Base-by-base conservation (phyloP, 371 early-diverging fungal genomes). In the Rhizopus stolonifer region DNA sequence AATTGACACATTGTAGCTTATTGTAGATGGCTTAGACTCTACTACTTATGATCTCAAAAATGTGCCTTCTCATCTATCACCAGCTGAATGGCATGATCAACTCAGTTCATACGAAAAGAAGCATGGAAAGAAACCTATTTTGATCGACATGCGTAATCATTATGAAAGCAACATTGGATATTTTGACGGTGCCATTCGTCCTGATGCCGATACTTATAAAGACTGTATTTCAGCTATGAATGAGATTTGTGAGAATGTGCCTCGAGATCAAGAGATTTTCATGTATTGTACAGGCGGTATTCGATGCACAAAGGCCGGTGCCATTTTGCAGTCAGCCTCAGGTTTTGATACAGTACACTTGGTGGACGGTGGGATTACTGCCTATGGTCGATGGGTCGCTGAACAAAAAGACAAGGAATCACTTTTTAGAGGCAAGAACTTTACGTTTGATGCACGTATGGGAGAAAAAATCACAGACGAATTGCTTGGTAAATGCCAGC, bases 111-210 rank as follows among this genome's bases (percentile, higher is more conserved):
- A 74, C 19, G 70, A 70, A 50, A 14, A 48, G 36, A 56, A 62
- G 42, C 67, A 72, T 50, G 70, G 70, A 18, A 65, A 72, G 46
- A 68, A 74, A 19, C 79, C 79, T 8, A 52, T 87, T 15, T 55
- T 91, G 42, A 83, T 92, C 23, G 92, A 92, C 58, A 89, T 92
- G 90, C 77, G 92, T 42, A 92, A 92, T 52, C 83, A 81, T 22
- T 92, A 90, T 56, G 92, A 92, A 64, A 86, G 83, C 49, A 67
- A 81, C 1, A 81, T 91, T 31, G 92, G 92, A 4, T 80, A 80
- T 50, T 91, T 91, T 61, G 83, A 83, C 36, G 79, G 82, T 24
- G 86, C 92, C 2, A 78, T 83, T 39, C 72, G 86, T 29, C 89
- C 87, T 2, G 88, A 90, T 54, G 89, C 83, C 1, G 87, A 87